These are phyloP conservation scores for Mycogone perniciosa DNA, from an alignment of 2,329 filamentous ascomycete genomes.

Conservation along the genomic window DNA sequence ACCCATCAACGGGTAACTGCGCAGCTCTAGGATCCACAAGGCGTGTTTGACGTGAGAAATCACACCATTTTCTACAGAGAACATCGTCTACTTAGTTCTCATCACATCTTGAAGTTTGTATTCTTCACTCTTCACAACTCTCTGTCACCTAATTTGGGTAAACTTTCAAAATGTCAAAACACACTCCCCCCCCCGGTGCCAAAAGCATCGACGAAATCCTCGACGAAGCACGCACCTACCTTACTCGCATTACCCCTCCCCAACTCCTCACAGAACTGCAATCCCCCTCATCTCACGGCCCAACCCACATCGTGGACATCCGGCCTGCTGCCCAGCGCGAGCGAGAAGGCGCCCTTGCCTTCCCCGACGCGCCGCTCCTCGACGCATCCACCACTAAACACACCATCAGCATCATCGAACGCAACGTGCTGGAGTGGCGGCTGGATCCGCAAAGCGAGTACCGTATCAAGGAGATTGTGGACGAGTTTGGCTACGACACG, in stretches of 20 bases:
- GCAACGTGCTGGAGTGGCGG: slow-evolving; percentile 14
- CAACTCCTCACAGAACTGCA: slow-evolving; percentile 11
- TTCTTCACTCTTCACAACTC: neutral
- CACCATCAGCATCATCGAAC: slow-evolving; percentile 11
- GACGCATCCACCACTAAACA: slow-evolving; percentile 2
- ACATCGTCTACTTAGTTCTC: neutral
- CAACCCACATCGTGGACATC: slow-evolving; percentile 12
- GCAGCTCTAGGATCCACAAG: neutral
- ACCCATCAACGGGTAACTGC: too few species aligned
- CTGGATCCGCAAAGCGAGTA: slow-evolving; percentile 11
- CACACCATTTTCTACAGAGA: neutral
- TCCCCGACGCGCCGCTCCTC: neutral
- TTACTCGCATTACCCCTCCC: slow-evolving; percentile 5
- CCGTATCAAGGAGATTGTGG: slow-evolving; percentile 12
- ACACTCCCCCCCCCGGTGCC: slow-evolving; percentile 11
- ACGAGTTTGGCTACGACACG: slow-evolving; percentile 13
- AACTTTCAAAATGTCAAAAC: slow-evolving; percentile 7
- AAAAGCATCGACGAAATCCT: slow-evolving; percentile 13
- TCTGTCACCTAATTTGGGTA: neutral
- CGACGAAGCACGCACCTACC: slow-evolving; percentile 11
- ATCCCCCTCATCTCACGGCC: slow-evolving; percentile 3
- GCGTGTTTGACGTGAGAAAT: neutral
- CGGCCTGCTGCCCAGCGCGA: slow-evolving; percentile 12
- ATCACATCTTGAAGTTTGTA: too few species aligned
- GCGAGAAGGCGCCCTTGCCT: slow-evolving; percentile 7